Percentiles rank a stretch among this genome's conserved stretches.
These are phyloP conservation scores for Mycena latifolia DNA, from an alignment of 768 basidiomycete species.

Conservation along the genomic window DNA sequence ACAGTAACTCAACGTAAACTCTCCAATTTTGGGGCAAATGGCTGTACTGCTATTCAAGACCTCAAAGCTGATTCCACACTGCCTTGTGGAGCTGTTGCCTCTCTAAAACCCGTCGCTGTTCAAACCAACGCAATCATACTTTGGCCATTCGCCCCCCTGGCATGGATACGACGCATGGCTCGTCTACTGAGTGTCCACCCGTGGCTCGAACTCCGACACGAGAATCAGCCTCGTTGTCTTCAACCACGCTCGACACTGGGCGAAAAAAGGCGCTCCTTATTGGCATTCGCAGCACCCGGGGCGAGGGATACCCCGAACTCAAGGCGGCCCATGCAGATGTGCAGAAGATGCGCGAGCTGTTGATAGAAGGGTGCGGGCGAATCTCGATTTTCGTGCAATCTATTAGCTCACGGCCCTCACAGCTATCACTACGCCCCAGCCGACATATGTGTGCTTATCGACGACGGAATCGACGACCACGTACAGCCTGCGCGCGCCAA, in stretches of 20 bases:
- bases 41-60: too few relatives aligned
- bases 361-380: conserved; percentile 1
- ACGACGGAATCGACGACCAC: conserved; percentile 19
- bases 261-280: conserved; percentile 24
- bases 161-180: too few relatives aligned
- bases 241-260: neutral
- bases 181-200: too few relatives aligned
- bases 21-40: too few relatives aligned
- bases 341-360: conserved; percentile 4
- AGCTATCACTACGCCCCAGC: conserved; percentile 9
- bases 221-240: neutral
- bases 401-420: neutral
- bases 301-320: conserved; percentile 8
- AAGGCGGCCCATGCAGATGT: conserved; percentile 8
- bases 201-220: too few relatives aligned
- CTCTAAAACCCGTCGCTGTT: too few relatives aligned
- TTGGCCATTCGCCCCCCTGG: too few relatives aligned
- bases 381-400: neutral
- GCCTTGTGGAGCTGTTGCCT: too few relatives aligned
- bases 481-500: conserved; percentile 20
- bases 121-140: too few relatives aligned
- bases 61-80: too few relatives aligned
- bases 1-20: too few relatives aligned
- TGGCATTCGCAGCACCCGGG: conserved; percentile 16
- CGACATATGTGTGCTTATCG: conserved; percentile 7